Percentiles rank a stretch among this genome's conserved stretches.
phyloP scores from a whole-genome alignment of 352 stramenopile genomes.

The Aphanomyces stellatus region DNA sequence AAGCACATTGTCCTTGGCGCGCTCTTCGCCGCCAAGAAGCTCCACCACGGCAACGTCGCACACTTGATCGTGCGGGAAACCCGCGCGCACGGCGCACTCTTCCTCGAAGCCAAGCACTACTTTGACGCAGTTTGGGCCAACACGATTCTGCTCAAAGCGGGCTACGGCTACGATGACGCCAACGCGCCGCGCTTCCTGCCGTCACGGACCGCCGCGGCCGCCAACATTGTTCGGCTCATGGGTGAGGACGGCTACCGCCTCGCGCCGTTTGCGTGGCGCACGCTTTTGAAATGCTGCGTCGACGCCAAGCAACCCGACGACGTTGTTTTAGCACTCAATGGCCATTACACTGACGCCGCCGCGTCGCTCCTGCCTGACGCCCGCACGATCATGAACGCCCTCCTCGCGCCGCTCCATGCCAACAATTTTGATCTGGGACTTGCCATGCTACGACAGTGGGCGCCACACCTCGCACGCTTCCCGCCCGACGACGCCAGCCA shows the following conservation, averaged over 20 bases:
- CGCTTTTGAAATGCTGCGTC: neutral
- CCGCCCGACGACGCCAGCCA: neutral
- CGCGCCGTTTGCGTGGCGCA: neutral
- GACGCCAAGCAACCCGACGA: neutral
- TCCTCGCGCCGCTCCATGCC: neutral
- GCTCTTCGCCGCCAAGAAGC: neutral
- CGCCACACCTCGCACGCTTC: neutral
- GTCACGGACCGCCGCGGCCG: neutral
- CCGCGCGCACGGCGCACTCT: neutral
- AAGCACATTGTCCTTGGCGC: neutral
- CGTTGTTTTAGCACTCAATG: neutral
- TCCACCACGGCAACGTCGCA: neutral
- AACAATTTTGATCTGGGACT: neutral
- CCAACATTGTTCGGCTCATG: neutral
- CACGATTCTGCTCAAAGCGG: neutral
- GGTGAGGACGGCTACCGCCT: neutral
- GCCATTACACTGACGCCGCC: neutral
- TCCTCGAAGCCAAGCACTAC: neutral
- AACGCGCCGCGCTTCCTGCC: too few relatives aligned
- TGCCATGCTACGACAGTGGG: neutral
- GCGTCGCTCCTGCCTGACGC: neutral
- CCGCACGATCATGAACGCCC: neutral
- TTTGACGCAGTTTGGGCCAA: conserved; percentile 5
- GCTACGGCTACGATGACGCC: neutral
- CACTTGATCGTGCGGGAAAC: neutral